Evolutionary conservation across 2,329 filamentous ascomycete genomes (phyloP).

Genomic region (Penicillium psychrosexuale): DNA sequence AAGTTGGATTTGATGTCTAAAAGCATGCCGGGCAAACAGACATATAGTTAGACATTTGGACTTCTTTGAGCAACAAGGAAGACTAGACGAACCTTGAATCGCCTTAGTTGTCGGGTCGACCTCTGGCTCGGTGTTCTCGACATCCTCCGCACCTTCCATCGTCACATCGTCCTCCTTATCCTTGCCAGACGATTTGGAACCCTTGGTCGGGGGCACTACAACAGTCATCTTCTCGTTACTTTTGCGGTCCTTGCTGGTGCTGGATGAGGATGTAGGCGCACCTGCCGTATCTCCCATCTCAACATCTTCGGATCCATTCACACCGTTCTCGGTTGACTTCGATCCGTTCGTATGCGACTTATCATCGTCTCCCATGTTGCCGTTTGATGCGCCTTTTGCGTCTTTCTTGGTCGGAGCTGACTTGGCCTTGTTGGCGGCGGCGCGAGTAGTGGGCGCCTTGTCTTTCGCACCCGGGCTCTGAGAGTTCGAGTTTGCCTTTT

Average conservation of each 20-base stretch:
- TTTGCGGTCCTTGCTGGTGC: constrained; percentile 65
- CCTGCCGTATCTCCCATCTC: constrained; percentile 65
- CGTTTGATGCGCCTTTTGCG: constrained; percentile 37
- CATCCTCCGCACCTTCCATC: constrained; percentile 60
- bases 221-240: constrained; percentile 77
- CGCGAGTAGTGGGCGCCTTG: constrained; percentile 42
- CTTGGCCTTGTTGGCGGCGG: constrained; percentile 43
- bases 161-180: constrained; percentile 67
- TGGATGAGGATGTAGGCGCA: constrained; percentile 51
- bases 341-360: constrained; percentile 66
- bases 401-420: constrained; percentile 36
- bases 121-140: constrained; percentile 45
- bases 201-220: constrained; percentile 71
- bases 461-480: constrained; percentile 46
- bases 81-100: constrained; percentile 40
- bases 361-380: constrained; percentile 68
- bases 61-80: background rate
- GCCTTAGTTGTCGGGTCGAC: constrained; percentile 51
- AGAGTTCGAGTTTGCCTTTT: constrained; percentile 44
- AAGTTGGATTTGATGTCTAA: constrained; percentile 95
- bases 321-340: constrained; percentile 65
- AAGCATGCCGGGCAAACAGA: background rate
- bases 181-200: constrained; percentile 56
- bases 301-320: constrained; percentile 64
- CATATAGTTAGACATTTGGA: background rate